Percentiles rank a stretch among this genome's conserved stretches.
phyloP scores from a whole-genome alignment of 805 yeast genomes.

The Millerago galiae region DNA sequence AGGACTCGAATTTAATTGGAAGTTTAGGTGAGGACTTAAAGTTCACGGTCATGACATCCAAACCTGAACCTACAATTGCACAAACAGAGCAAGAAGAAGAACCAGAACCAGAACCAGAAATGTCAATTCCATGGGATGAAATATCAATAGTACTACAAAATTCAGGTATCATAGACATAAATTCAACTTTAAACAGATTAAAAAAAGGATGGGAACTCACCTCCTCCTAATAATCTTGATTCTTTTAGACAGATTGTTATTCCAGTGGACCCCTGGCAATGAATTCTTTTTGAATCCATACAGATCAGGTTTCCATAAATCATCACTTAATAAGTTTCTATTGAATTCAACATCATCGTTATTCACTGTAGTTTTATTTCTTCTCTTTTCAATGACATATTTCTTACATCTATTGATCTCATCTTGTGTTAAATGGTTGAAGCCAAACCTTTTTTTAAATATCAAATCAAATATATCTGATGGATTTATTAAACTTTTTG shows the following conservation, averaged over 20 bases:
- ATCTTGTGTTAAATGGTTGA: conserved; percentile 72
- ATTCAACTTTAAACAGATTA: conserved; percentile 27
- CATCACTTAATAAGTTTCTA: conserved; percentile 23
- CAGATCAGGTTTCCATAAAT: conserved; percentile 32
- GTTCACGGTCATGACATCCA: conserved; percentile 24
- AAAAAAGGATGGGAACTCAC: conserved; percentile 32
- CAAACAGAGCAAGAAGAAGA: not conserved
- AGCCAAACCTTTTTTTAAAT: conserved; percentile 65
- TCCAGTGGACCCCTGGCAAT: conserved; percentile 54
- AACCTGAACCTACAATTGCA: too few species aligned
- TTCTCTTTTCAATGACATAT: conserved; percentile 64
- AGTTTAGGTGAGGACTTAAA: conserved; percentile 28
- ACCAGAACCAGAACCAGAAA: not conserved
- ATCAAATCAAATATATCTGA: conserved; percentile 64
- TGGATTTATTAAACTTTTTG: conserved; percentile 66
- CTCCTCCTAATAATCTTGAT: conserved; percentile 38
- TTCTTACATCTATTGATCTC: conserved; percentile 74
- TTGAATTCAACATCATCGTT: conserved; percentile 20
- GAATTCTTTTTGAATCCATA: conserved; percentile 35
- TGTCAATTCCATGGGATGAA: conserved; percentile 37
- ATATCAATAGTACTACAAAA: conserved; percentile 30
- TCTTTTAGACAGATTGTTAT: conserved; percentile 48
- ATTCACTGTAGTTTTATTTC: not conserved
- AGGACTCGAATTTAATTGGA: conserved; percentile 37
- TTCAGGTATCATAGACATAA: conserved; percentile 27